These are phyloP conservation scores for Penicillium sp. DNA, from an alignment of 2,329 filamentous ascomycete species.

Conservation along the genomic window DNA sequence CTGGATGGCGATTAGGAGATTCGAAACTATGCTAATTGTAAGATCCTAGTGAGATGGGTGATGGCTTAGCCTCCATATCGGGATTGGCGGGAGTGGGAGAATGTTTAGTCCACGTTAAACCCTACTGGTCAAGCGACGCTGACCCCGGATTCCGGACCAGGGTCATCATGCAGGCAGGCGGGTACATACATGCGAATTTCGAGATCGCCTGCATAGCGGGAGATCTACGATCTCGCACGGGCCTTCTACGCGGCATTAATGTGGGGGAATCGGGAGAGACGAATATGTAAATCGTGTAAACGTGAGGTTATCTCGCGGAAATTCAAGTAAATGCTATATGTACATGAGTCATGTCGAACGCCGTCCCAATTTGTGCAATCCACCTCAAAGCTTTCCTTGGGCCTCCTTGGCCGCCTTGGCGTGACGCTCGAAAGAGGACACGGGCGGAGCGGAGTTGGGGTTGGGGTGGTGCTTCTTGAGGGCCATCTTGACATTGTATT, in stretches of 20 bases:
- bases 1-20: not conserved
- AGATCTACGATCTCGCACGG: not conserved
- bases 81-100: not conserved
- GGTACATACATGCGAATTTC: not conserved
- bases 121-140: not conserved
- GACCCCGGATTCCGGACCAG: not conserved
- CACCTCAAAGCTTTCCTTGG: constrained; percentile 11
- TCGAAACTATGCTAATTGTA: not conserved
- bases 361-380: constrained; percentile 1
- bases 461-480: constrained; percentile 37
- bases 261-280: no score
- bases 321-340: constrained; percentile 9
- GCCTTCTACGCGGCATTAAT: not conserved
- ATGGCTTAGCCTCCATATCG: not conserved
- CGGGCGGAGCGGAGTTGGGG: constrained; percentile 33
- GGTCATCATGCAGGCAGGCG: not conserved
- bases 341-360: constrained; percentile 5
- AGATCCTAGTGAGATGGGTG: not conserved
- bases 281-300: not conserved
- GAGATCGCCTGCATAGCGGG: not conserved
- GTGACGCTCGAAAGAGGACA: constrained; percentile 33
- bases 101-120: not conserved
- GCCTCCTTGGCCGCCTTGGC: constrained; percentile 21
- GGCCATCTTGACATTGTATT: constrained; percentile 54
- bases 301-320: constrained; percentile 2